phyloP scores from a whole-genome alignment of 2,329 filamentous ascomycete species.

The Amauroascus verrucosus region DNA sequence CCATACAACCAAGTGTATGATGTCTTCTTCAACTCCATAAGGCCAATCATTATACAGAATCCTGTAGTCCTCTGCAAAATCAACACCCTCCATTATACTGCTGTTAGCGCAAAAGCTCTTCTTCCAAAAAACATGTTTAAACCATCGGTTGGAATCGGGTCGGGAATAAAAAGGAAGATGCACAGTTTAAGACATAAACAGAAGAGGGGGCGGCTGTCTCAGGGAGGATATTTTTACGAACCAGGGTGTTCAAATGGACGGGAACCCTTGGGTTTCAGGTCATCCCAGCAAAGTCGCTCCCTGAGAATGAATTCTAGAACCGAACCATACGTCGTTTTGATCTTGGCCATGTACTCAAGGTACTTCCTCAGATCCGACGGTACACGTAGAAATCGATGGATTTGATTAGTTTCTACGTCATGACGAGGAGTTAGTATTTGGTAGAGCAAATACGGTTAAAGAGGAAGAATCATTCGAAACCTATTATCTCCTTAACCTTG shows the following conservation, averaged over 20 bases:
- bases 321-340: constrained; percentile 45
- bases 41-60: constrained; percentile 55
- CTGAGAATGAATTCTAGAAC: constrained; percentile 48
- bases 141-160: background rate
- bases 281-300: constrained; percentile 45
- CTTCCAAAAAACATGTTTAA: background rate
- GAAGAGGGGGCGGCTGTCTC: background rate
- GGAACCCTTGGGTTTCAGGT: constrained; percentile 20
- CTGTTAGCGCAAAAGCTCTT: constrained; percentile 41
- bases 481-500: constrained; percentile 54
- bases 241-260: constrained; percentile 35
- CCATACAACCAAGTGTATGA: constrained; percentile 51
- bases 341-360: constrained; percentile 46
- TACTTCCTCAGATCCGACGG: constrained; percentile 52
- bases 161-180: background rate
- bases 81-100: background rate
- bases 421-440: background rate
- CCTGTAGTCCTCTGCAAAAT: constrained; percentile 38
- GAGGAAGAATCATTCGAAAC: constrained; percentile 20
- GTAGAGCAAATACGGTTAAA: background rate
- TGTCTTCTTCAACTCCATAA: constrained; percentile 47
- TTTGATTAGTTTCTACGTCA: constrained; percentile 48
- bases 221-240: constrained; percentile 14
- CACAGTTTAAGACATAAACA: too few relatives aligned
- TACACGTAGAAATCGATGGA: constrained; percentile 62